Conservation (phyloP, 192 early-diverging fungal genomes). For the Kappamyces sp. region DNA sequence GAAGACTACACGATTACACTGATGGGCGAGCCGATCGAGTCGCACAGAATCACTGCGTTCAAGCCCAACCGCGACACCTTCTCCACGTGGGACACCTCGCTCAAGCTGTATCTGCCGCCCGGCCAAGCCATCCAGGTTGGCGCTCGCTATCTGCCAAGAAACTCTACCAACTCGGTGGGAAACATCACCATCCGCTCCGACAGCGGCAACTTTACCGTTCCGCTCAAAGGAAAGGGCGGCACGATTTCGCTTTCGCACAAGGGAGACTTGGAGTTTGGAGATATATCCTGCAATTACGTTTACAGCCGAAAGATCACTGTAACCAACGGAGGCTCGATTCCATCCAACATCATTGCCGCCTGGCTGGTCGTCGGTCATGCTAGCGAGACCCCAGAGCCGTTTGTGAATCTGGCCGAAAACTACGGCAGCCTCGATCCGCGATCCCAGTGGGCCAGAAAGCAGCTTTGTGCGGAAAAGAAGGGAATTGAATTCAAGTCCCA, state of each 20-base stretch:
- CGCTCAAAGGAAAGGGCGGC: constrained; percentile 51
- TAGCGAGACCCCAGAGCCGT: constrained; percentile 23
- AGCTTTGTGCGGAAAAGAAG: constrained; percentile 35
- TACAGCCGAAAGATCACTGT: constrained; percentile 46
- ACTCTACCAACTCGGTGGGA: constrained; percentile 34
- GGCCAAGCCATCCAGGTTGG: constrained; percentile 40
- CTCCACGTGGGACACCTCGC: constrained; percentile 29
- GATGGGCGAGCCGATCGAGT: constrained; percentile 40
- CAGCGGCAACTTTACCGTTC: constrained; percentile 34
- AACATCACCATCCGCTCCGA: constrained; percentile 47
- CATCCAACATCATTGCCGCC: constrained; percentile 38
- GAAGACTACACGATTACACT: constrained; percentile 41
- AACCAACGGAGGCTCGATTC: constrained; percentile 53
- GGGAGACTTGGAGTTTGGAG: constrained; percentile 57
- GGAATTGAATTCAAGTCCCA: constrained; percentile 19
- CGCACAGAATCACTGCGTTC: background rate
- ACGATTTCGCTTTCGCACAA: constrained; percentile 48
- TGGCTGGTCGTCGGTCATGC: constrained; percentile 57
- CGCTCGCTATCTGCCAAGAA: constrained; percentile 38
- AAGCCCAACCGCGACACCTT: constrained; percentile 3
- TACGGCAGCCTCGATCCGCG: constrained; percentile 50
- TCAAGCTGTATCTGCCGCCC: constrained; percentile 29
- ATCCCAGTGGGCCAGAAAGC: constrained; percentile 45
- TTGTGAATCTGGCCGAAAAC: constrained; percentile 39
- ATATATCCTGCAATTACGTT: constrained; percentile 53